Base-by-base conservation (phyloP, 1,139 yeast species). In the Torulaspora globosa region DNA sequence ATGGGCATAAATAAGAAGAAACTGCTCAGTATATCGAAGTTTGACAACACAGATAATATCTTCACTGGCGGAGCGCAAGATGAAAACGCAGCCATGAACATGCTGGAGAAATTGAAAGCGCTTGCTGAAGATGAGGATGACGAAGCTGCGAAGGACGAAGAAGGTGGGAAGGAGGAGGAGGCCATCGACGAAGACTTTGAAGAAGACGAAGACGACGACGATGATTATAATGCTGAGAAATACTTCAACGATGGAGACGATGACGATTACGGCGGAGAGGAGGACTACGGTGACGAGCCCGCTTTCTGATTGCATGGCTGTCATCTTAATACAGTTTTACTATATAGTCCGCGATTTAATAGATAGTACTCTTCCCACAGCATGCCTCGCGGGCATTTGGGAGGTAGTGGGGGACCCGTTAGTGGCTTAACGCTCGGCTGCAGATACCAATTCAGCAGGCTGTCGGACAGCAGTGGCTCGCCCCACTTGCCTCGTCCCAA, bases 131-230 rank as follows among this genome's bases (percentile, higher is more conserved):
- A 74, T 43, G 76, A 75, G 28, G 83, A 79, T 48, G 73, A 73
- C 14, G 81, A 76, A 36, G 80, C 75, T 28, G 69, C 62, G 10
- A 70, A 71, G 24, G 78, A 74, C 38, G 84, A 77, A 45, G 80
- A 76, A 34, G 81, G 74, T 48, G 83, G 78, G 46, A 87, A 80
- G 39, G 84, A 78, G 8, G 51, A 48, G 7, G 51, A 48, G 16
- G 28, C 40, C 23, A 46, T 40, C 48, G 84, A 79, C 37, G 88
- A 82, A 46, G 84, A 80, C 50, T 87, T 82, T 58, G 90, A 84
- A 53, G 94, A 84, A 49, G 94, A 84, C 49, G 92, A 84, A 46
- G 92, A 83, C 51, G 82, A 75, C 30, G 86, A 78, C 48, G 88
- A 82, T 58, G 86, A 79, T 54, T 89, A 81, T 50, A 88, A 83